Evolutionary conservation across 257 asterid genomes (phyloP), one percentile per base, ranked within the genome.

Genomic region (Solanum sejunctum): DNA sequence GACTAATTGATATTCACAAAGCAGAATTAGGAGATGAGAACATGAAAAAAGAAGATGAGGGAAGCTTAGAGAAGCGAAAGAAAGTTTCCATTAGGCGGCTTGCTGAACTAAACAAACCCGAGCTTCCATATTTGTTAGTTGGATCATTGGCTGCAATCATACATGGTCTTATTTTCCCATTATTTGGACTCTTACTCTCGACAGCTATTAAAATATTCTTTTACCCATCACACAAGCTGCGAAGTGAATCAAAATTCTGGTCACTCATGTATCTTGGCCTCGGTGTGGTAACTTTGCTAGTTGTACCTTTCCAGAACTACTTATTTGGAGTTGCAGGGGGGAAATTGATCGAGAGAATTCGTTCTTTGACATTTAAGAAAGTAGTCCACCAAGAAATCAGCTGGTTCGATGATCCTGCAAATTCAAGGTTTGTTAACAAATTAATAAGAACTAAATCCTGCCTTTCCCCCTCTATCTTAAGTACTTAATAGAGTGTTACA

Each of bases 321-420:
- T 91, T 92, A 36, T 95, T 95, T 12, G 98, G 97, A 80, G 84
- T 95, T 55, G 96, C 98, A 1, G 98, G 98, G n/a, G 97, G 94
- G 6, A 94, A 86, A 61, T 84, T 95, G 90, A 90, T 95, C 9
- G 88, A 86, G 67, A 91, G 98, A 86, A 87, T 95, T 58, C 95
- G 98, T 47, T 91, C 97, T 12, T 16, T 94, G 86, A 64, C 94
- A 0, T 95, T 95, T 83, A 89, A 87, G 84, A 95, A 91, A 84
- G 93, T 95, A 1, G 97, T 94, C 56, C 93, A 93, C 91, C 97
- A 91, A 80, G 98, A 95, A 90, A 94, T 95, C 80, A 90, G 95
- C 61, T 95, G 98, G 98, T 94, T 94, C 47, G 99, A 95, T 71
- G 94, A 95, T 86, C 94, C 99, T 78, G 92, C 90, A 73, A 92